A percentile compares a stretch with the other conserved stretches of the same genome.
phyloP scores from a whole-genome alignment of 2,329 filamentous ascomycete genomes.

The Penicillium psychrosexuale region DNA sequence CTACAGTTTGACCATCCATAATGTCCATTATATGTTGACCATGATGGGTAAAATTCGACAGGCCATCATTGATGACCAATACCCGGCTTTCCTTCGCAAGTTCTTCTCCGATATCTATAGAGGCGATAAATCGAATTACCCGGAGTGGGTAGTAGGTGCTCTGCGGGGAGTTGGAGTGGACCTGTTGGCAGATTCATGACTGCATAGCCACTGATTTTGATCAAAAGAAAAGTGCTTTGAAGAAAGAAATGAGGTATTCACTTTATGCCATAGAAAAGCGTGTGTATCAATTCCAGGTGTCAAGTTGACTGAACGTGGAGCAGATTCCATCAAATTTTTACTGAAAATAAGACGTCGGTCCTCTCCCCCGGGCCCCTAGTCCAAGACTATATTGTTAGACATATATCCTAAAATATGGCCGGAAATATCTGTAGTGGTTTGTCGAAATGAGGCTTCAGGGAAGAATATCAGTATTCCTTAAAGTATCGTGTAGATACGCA shows the following conservation, averaged over 20 bases:
- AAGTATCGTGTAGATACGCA: neutral
- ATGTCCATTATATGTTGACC: slow-evolving; percentile 85
- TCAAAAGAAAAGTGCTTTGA: neutral
- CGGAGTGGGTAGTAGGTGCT: slow-evolving; percentile 79
- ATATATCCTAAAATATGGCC: neutral
- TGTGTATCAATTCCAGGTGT: neutral
- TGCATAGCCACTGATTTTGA: neutral
- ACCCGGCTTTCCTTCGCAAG: slow-evolving; percentile 69
- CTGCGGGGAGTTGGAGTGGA: slow-evolving; percentile 77
- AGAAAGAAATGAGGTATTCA: neutral
- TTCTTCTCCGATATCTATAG: slow-evolving; percentile 76
- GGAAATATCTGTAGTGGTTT: neutral
- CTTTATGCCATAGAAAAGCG: neutral
- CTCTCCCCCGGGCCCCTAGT: neutral
- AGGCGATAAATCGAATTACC: slow-evolving; percentile 63
- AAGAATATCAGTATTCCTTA: neutral
- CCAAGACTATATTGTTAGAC: neutral
- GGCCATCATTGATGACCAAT: slow-evolving; percentile 76
- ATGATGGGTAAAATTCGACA: slow-evolving; percentile 74
- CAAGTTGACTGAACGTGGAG: neutral
- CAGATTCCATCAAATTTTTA: neutral
- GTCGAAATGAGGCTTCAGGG: too few relatives aligned
- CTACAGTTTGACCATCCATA: slow-evolving; percentile 81
- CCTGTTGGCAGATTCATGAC: slow-evolving; percentile 47
- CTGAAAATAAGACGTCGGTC: neutral